Conservation (phyloP, 805 yeast genomes). For the Zygoascus bituminiphila region DNA sequence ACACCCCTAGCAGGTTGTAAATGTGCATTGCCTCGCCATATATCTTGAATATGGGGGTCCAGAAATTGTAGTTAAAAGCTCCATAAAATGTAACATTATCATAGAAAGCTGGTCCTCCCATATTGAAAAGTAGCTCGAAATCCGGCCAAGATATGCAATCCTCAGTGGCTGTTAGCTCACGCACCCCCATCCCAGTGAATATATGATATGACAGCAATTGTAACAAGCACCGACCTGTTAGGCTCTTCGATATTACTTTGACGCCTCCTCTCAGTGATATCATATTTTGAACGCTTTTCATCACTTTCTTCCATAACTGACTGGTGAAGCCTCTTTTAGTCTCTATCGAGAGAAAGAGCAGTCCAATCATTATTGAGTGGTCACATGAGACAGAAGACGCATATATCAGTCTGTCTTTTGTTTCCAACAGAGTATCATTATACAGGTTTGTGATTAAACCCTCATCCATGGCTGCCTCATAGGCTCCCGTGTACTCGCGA, state of each 20-base stretch:
- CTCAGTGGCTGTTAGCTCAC: not conserved
- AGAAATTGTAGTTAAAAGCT: not conserved
- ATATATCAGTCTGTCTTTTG: not conserved
- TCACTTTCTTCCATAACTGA: not conserved
- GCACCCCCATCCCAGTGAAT: not conserved
- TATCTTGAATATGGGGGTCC: not conserved
- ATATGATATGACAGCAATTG: not conserved
- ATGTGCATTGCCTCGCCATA: not conserved
- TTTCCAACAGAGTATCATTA: not conserved
- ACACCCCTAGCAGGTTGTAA: not conserved
- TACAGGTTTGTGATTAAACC: not conserved
- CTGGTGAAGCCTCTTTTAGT: not conserved
- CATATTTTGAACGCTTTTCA: not conserved
- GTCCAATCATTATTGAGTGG: not conserved
- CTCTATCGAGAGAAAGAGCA: not conserved
- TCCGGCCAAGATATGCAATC: not conserved
- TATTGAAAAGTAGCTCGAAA: not conserved
- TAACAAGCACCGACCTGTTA: not conserved
- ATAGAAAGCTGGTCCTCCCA: not conserved
- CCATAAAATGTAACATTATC: not conserved
- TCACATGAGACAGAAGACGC: not conserved
- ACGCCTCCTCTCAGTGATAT: not conserved
- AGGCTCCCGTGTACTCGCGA: not conserved
- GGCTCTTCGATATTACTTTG: not conserved
- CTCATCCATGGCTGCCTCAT: not conserved